phyloP scores from a whole-genome alignment of 1,284 basidiomycete species.

The Ceratobasidium sp. region DNA sequence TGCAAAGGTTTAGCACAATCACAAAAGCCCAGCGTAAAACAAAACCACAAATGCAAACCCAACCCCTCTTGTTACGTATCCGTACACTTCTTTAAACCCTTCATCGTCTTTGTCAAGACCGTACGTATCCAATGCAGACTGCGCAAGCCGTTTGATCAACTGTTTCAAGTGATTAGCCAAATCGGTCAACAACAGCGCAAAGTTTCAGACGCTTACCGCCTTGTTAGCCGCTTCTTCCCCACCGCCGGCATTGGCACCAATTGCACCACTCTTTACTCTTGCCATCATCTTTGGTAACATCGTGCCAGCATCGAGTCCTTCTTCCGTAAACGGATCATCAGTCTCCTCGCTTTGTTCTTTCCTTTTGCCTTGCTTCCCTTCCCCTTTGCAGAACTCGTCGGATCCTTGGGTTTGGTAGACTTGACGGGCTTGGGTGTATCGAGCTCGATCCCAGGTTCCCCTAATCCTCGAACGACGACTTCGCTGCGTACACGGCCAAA shows the following conservation, averaged over 20 bases:
- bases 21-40: not conserved
- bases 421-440: conserved; percentile 42
- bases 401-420: conserved; percentile 57
- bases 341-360: conserved; percentile 48
- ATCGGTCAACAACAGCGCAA: conserved; percentile 44
- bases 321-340: conserved; percentile 59
- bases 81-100: conserved; percentile 67
- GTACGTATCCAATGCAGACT: conserved; percentile 52
- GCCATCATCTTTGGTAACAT: conserved; percentile 34
- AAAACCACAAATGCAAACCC: conserved; percentile 61
- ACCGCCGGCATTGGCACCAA: not conserved
- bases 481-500: conserved; percentile 33
- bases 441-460: conserved; percentile 44
- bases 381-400: conserved; percentile 52
- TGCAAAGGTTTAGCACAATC: conserved; percentile 14
- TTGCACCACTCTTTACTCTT: conserved; percentile 12
- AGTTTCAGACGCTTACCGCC: conserved; percentile 50
- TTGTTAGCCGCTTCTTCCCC: conserved; percentile 55
- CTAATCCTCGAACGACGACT: conserved; percentile 49
- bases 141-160: conserved; percentile 57
- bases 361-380: conserved; percentile 45
- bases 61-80: conserved; percentile 61
- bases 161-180: conserved; percentile 50
- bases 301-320: not conserved
- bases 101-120: conserved; percentile 63